Conservation (phyloP, 495 filamentous ascomycete genomes). For the Aspergillus sclerotiicarbonarius region DNA sequence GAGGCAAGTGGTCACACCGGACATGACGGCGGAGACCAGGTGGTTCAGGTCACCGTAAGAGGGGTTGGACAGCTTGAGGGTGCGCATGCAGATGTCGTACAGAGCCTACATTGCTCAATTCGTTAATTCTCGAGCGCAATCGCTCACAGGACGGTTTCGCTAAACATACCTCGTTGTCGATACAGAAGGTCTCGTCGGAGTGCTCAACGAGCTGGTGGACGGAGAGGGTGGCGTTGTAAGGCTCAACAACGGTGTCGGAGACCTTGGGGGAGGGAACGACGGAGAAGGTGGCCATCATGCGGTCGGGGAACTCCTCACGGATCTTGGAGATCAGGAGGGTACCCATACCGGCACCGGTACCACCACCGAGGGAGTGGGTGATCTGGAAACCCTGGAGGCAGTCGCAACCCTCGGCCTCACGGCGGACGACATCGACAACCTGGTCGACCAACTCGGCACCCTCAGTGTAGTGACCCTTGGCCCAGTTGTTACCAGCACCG, state of each 20-base stretch:
- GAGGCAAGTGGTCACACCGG: conserved; percentile 95
- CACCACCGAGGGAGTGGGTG: conserved; percentile 99
- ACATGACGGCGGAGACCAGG: conserved; percentile 99
- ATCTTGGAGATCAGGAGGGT: conserved; percentile 99
- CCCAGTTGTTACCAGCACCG: conserved; percentile 99
- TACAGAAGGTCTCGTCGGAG: conserved; percentile 99
- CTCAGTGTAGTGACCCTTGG: conserved; percentile 99
- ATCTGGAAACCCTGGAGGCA: conserved; percentile 99
- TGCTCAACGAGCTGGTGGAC: conserved; percentile 99
- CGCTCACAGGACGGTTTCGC: background rate
- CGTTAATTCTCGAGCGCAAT: conserved; percentile 2
- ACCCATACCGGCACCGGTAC: conserved; percentile 99
- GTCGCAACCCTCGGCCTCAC: conserved; percentile 98
- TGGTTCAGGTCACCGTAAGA: conserved; percentile 99
- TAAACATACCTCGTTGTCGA: conserved; percentile 86
- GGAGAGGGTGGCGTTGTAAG: conserved; percentile 99
- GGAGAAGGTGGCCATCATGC: conserved; percentile 99
- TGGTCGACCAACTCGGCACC: conserved; percentile 98
- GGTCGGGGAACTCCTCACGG: conserved; percentile 99
- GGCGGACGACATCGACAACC: conserved; percentile 97
- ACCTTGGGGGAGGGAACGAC: conserved; percentile 99
- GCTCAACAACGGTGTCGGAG: conserved; percentile 99
- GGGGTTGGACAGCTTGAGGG: conserved; percentile 95
- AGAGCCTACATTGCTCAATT: conserved; percentile 62
- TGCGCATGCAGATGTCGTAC: conserved; percentile 99